Conservation (phyloP, 1,284 basidiomycete species). For the Apiotrichum gamsii region DNA sequence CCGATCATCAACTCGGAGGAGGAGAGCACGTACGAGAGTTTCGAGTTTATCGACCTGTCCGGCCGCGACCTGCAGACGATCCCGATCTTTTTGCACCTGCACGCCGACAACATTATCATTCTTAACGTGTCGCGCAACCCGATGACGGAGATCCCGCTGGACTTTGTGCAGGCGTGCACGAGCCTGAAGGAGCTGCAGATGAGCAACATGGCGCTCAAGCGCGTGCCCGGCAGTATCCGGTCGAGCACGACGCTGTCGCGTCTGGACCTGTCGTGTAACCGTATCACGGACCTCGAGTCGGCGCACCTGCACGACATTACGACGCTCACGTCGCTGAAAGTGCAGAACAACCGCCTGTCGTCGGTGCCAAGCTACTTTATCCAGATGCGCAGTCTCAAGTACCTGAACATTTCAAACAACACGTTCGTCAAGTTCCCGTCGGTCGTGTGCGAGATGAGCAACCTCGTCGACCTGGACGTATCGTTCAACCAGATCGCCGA, state of each 20-base stretch:
- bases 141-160: conserved; percentile 90
- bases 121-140: conserved; percentile 92
- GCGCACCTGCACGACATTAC: conserved; percentile 73
- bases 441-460: conserved; percentile 68
- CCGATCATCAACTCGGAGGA: conserved; percentile 59
- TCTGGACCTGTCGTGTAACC: conserved; percentile 88
- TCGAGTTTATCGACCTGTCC: conserved; percentile 77
- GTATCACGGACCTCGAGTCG: conserved; percentile 82
- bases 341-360: conserved; percentile 90
- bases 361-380: conserved; percentile 80
- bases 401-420: conserved; percentile 95
- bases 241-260: conserved; percentile 69
- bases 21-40: conserved; percentile 65
- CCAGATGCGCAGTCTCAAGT: conserved; percentile 63
- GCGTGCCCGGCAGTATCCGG: conserved; percentile 77
- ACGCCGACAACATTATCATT: conserved; percentile 77
- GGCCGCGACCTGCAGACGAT: conserved; percentile 80
- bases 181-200: conserved; percentile 78
- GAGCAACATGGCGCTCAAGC: conserved; percentile 91
- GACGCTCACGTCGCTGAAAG: conserved; percentile 65
- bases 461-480: conserved; percentile 78
- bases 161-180: conserved; percentile 89
- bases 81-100: conserved; percentile 79
- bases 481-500: conserved; percentile 88
- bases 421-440: conserved; percentile 77